Evolutionary conservation across 768 basidiomycete species (phyloP).

Genomic region (Rhodotorula sphaerocarpa): DNA sequence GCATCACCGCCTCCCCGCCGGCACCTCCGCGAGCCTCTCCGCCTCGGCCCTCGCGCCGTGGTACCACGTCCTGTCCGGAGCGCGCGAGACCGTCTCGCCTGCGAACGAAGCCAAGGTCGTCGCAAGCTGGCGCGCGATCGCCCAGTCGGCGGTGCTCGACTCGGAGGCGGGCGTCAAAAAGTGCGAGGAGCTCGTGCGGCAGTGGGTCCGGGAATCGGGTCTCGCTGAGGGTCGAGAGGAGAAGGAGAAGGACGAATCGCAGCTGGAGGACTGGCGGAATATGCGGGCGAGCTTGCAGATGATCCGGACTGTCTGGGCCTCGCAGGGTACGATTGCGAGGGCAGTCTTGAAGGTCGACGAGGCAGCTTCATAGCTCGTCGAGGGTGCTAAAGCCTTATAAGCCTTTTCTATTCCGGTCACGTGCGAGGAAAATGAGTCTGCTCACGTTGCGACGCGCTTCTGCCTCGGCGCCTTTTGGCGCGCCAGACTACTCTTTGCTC

Average conservation of each 20-base stretch:
- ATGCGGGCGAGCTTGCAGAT: constrained; percentile 15
- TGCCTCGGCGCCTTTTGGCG: too few relatives aligned
- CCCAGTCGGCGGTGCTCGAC: constrained; percentile 13
- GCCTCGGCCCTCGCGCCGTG: constrained; percentile 10
- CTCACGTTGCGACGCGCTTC: too few relatives aligned
- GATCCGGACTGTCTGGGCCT: constrained; percentile 19
- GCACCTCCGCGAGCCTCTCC: neutral
- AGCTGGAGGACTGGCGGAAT: neutral
- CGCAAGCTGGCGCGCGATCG: constrained; percentile 29
- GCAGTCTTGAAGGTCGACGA: neutral
- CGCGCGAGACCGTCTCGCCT: constrained; percentile 36
- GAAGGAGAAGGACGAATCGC: neutral
- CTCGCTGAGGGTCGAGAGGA: neutral
- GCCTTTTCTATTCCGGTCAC: too few relatives aligned
- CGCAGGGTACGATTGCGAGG: constrained; percentile 5
- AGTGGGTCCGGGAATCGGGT: constrained; percentile 7
- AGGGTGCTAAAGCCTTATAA: too few relatives aligned
- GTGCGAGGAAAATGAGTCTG: too few relatives aligned
- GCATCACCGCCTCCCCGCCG: constrained; percentile 21
- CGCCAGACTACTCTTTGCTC: too few relatives aligned
- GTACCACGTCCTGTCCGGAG: constrained; percentile 28
- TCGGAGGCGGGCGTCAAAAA: neutral
- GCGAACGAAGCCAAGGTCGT: constrained; percentile 37
- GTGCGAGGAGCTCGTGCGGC: neutral
- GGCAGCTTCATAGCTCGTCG: neutral